Evolutionary conservation across 2,329 filamentous ascomycete species (phyloP), one percentile per base, ranked within the genome.

Genomic region (Hymenoscyphus repandus): DNA sequence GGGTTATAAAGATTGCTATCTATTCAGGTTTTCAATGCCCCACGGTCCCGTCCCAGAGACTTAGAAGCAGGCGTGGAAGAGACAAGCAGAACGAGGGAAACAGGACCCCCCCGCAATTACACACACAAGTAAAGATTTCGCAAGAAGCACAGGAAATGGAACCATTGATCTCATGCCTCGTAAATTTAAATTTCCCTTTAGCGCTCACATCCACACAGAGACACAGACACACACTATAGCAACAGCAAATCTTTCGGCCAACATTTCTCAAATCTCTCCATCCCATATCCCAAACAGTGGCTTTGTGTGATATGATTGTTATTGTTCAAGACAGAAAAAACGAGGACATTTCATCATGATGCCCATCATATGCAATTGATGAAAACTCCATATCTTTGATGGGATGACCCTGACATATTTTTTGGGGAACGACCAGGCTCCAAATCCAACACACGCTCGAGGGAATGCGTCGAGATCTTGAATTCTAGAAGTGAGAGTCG

Each of bases 1-100:
- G 9, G 41, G 32, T 38, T 17, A 47, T 45, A 22, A 42, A 52
- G 48, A 52, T 50, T 52, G 53, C 53, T 41, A 50, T 55, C 53
- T 55, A 55, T 52, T 39, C 27, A 52, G 36, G 22, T 45, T 52
- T 52, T 43, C 39, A 17, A 45, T 47, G 27, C 32, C 36, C n/a
- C 18, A 11, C 40, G 7, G 22, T 27, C 48, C 36, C 32, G 33
- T 50, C 47, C 45, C 43, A 46, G 42, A 11, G 34, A 37, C 5
- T 5, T 4, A 17, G 12, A 37, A 17, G 7, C 7, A 27, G 22
- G 22, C 22, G 22, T 27, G 22, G 22, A 27, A 27, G 22, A 27
- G 22, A 27, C 22, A 7, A 27, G 22, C 7, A 4, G 34, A 42
- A 13, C 37, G 22, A 44, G 34, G 22, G 32, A 15, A 20, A 18